phyloP scores from a whole-genome alignment of 2,329 filamentous ascomycete species.

The Cladosporium cucumerinum region DNA sequence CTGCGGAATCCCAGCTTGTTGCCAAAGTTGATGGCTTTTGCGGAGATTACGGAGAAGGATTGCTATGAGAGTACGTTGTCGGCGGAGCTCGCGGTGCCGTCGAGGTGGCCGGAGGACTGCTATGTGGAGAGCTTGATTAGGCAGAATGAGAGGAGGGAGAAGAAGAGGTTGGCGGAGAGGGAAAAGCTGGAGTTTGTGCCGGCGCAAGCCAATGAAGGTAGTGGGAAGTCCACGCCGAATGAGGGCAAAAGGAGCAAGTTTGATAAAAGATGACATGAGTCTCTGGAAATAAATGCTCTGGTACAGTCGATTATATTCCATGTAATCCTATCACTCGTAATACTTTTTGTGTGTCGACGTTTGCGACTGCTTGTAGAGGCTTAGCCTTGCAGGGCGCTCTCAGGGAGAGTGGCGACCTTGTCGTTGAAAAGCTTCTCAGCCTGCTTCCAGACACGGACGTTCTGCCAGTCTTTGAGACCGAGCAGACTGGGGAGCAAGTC shows the following conservation, averaged over 20 bases:
- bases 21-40: constrained; percentile 70
- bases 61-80: constrained; percentile 64
- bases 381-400: constrained; percentile 27
- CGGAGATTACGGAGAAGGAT: constrained; percentile 54
- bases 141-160: constrained; percentile 38
- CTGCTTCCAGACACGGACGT: constrained; percentile 74
- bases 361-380: constrained; percentile 8
- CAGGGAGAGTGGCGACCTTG: constrained; percentile 70
- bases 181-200: constrained; percentile 34
- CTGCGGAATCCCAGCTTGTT: constrained; percentile 69
- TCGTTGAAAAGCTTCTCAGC: constrained; percentile 81
- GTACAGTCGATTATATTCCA: constrained; percentile 6
- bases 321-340: constrained; percentile 9
- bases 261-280: neutral
- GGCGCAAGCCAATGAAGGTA: constrained; percentile 11
- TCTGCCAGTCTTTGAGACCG: constrained; percentile 70
- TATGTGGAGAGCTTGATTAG: constrained; percentile 38
- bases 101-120: constrained; percentile 41
- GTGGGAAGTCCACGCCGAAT: neutral
- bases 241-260: constrained; percentile 5
- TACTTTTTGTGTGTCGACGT: neutral
- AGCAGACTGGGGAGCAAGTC: constrained; percentile 75
- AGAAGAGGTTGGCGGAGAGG: constrained; percentile 36
- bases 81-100: constrained; percentile 37
- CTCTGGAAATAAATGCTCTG: neutral